phyloP scores from a whole-genome alignment of 768 basidiomycete species.

The Macrocybe gigantea region DNA sequence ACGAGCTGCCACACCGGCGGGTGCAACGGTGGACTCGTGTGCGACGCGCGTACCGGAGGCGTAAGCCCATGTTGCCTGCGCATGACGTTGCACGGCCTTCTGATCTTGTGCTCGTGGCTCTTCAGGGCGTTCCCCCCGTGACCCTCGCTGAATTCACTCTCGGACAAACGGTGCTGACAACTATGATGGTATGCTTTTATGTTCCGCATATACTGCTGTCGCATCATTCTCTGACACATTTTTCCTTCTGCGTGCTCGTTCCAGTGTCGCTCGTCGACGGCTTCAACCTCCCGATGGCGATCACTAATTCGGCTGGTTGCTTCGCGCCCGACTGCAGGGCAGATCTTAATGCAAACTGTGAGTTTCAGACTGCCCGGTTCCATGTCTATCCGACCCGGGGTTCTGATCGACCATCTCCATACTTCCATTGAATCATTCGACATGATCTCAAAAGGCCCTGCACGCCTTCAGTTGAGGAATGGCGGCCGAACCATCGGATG shows the following conservation, averaged over 20 bases:
- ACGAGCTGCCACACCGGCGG: constrained; percentile 60
- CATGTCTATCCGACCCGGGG: constrained; percentile 22
- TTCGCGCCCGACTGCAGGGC: constrained; percentile 51
- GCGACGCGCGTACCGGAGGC: constrained; percentile 43
- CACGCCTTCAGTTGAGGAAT: constrained; percentile 37
- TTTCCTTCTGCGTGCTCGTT: not conserved
- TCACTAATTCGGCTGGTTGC: constrained; percentile 53
- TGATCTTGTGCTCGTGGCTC: not conserved
- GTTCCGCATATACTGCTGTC: not conserved
- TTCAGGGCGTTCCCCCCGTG: constrained; percentile 55
- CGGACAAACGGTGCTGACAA: constrained; percentile 33
- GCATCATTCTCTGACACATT: not conserved
- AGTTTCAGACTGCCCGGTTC: constrained; percentile 8
- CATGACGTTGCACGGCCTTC: not conserved
- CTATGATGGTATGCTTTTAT: constrained; percentile 41
- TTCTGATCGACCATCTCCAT: constrained; percentile 30
- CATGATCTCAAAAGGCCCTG: constrained; percentile 34
- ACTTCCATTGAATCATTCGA: too few relatives aligned
- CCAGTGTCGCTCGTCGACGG: constrained; percentile 59
- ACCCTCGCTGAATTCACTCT: constrained; percentile 64
- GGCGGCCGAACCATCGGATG: constrained; percentile 57
- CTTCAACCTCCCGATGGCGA: constrained; percentile 54
- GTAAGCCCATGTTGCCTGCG: constrained; percentile 15
- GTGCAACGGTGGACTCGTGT: constrained; percentile 62
- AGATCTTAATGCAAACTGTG: constrained; percentile 56